phyloP scores from a whole-genome alignment of 2,329 filamentous ascomycete genomes.

The Trichophyton mentagrophytes region DNA sequence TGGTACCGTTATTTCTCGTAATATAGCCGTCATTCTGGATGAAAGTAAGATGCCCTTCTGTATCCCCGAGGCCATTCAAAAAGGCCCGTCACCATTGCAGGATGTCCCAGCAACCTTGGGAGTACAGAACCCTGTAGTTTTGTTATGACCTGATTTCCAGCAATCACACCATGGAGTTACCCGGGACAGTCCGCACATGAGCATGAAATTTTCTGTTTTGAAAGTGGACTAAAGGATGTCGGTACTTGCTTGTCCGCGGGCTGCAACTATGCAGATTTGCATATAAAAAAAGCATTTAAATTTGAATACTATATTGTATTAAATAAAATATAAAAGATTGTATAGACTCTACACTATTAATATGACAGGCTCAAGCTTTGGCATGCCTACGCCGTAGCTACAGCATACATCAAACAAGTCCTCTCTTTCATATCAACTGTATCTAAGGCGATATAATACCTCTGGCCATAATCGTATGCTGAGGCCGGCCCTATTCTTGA shows the following conservation, averaged over 20 bases:
- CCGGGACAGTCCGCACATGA: not conserved
- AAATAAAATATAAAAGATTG: too few relatives aligned
- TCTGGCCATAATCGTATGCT: not conserved
- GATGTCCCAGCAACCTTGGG: not conserved
- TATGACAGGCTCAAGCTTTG: constrained; percentile 13
- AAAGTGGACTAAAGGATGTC: constrained; percentile 11
- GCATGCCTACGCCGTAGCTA: constrained; percentile 16
- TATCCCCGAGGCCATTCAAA: not conserved
- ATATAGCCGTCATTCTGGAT: not conserved
- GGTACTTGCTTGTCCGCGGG: constrained; percentile 15
- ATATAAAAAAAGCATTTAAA: too few relatives aligned
- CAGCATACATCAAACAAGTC: constrained; percentile 14
- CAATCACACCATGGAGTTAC: not conserved
- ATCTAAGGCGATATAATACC: not conserved
- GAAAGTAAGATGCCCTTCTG: not conserved
- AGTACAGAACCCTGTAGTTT: not conserved
- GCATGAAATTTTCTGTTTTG: constrained; percentile 8
- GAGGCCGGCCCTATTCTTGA: not conserved
- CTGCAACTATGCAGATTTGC: constrained; percentile 16
- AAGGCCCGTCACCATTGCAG: not conserved
- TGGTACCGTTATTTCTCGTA: constrained; percentile 12
- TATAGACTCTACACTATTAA: too few relatives aligned
- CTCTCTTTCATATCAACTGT: not conserved
- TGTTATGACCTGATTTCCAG: constrained; percentile 4
- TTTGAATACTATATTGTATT: too few relatives aligned